Evolutionary conservation across 805 yeast genomes (phyloP).

Genomic region (Metschnikowia matae): DNA sequence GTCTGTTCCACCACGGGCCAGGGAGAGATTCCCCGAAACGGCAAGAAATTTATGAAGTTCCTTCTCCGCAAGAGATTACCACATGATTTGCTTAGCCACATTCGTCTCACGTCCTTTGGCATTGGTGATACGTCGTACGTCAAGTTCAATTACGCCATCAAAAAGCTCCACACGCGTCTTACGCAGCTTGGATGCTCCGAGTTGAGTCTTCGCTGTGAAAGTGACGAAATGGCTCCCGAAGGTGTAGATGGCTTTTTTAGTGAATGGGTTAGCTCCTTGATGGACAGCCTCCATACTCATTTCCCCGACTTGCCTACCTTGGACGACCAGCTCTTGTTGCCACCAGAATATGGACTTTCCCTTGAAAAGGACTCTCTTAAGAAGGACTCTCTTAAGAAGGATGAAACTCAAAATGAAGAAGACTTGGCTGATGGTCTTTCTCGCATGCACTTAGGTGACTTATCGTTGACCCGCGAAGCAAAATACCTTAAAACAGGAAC

Average conservation of each 20-base stretch:
- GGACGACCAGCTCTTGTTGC: constrained; percentile 24
- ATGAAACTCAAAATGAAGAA: background rate
- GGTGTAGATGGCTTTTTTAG: constrained; percentile 75
- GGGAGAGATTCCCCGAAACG: constrained; percentile 85
- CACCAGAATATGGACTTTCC: constrained; percentile 23
- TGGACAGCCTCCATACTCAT: constrained; percentile 24
- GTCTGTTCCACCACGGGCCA: constrained; percentile 92
- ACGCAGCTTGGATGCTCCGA: constrained; percentile 79
- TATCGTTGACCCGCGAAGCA: constrained; percentile 9
- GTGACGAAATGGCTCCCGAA: constrained; percentile 79
- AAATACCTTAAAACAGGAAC: constrained; percentile 35
- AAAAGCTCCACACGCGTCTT: constrained; percentile 74
- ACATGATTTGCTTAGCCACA: constrained; percentile 52
- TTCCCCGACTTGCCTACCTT: constrained; percentile 23
- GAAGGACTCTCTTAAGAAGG: constrained; percentile 3
- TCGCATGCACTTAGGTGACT: background rate
- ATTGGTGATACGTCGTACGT: constrained; percentile 93
- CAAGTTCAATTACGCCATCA: constrained; percentile 80
- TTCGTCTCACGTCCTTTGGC: constrained; percentile 74
- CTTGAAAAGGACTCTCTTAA: constrained; percentile 5
- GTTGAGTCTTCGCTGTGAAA: constrained; percentile 72
- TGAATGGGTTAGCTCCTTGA: constrained; percentile 61
- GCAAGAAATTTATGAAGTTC: constrained; percentile 68
- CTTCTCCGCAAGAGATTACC: constrained; percentile 65
- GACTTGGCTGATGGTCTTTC: background rate